Percentiles rank a stretch among this genome's conserved stretches.
These are phyloP conservation scores for Fraxinus greggii DNA, from an alignment of 305 asterid species.

Conservation along the genomic window DNA sequence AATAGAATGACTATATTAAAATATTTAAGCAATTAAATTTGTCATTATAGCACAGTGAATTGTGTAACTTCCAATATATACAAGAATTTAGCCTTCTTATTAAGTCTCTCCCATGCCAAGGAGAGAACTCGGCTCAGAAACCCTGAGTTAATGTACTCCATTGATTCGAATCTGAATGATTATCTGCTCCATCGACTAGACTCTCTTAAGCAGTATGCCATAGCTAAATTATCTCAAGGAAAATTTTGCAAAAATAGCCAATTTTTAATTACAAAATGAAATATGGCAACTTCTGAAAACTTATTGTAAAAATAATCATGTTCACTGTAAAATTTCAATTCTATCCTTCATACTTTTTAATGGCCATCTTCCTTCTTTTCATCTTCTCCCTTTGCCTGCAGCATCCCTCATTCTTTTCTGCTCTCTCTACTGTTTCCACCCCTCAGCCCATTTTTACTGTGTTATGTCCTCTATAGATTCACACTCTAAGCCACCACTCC, in stretches of 20 bases:
- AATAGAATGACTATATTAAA: too few relatives aligned
- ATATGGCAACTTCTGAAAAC: neutral
- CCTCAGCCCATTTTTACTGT: neutral
- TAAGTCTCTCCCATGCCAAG: neutral
- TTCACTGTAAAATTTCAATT: neutral
- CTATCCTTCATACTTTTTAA: too few relatives aligned
- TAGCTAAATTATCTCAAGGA: neutral
- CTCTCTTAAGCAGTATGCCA: neutral
- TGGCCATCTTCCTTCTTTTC: neutral
- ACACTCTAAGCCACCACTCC: neutral
- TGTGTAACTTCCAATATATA: too few relatives aligned
- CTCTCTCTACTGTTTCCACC: neutral
- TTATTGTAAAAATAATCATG: neutral
- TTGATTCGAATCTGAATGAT: neutral
- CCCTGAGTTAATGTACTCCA: neutral
- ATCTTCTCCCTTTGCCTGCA: neutral
- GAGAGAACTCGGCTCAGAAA: neutral
- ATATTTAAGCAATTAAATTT: too few relatives aligned
- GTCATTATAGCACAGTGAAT: too few relatives aligned
- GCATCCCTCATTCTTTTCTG: neutral
- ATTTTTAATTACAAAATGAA: neutral
- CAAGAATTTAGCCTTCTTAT: neutral
- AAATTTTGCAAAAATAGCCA: neutral
- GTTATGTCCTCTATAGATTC: neutral
- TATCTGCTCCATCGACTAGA: neutral